These are phyloP conservation scores for Solanum chaucha DNA, from an alignment of 257 asterid genomes.

Conservation along the genomic window DNA sequence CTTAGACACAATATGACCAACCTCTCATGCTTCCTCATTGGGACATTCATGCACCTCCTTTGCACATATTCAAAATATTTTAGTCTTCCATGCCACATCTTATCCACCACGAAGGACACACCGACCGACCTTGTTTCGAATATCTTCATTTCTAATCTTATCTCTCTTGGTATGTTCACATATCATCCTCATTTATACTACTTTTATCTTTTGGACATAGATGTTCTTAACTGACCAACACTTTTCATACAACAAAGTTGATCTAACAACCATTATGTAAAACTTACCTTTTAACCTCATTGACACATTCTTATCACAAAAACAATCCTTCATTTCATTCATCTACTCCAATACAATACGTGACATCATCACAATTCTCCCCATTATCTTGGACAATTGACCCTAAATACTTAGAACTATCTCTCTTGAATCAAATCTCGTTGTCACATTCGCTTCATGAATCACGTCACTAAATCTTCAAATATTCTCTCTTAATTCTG, in stretches of 20 bases:
- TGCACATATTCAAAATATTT: not conserved
- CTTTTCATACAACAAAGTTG: not conserved
- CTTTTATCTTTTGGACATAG: not conserved
- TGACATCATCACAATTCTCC: not conserved
- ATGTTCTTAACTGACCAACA: no score
- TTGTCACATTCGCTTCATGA: not conserved
- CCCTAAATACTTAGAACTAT: not conserved
- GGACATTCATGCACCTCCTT: not conserved
- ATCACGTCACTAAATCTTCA: no score
- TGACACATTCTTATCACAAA: not conserved
- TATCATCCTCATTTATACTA: not conserved
- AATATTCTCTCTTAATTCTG: no score
- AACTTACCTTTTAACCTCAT: not conserved
- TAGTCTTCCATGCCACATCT: not conserved
- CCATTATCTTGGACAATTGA: not conserved
- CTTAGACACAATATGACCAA: not conserved
- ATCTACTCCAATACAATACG: not conserved
- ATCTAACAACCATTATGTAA: not conserved
- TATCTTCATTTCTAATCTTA: no score
- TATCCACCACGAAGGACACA: not conserved
- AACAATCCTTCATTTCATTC: not conserved
- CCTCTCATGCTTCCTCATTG: not conserved
- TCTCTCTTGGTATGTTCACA: not conserved
- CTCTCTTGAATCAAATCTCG: no score
- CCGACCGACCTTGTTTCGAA: fast-evolving